Conservation (phyloP, 768 basidiomycete genomes). For the Tulasnella sp. region DNA sequence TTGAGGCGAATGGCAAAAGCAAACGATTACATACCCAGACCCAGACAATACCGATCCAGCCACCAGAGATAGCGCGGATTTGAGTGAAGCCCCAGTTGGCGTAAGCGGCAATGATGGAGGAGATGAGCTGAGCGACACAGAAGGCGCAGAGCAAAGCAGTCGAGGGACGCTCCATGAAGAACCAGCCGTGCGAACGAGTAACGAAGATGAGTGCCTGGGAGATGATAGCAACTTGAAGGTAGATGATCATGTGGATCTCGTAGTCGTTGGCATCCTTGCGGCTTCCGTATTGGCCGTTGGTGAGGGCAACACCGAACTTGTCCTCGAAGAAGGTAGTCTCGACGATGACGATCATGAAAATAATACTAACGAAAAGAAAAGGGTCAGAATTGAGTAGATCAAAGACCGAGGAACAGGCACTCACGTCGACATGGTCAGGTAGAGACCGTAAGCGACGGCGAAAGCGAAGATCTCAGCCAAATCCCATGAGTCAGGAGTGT, state of each 20-base stretch:
- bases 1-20: background rate
- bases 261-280: conserved; percentile 60
- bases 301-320: conserved; percentile 71
- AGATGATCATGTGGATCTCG: conserved; percentile 86
- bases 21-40: conserved; percentile 70
- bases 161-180: conserved; percentile 97
- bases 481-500: conserved; percentile 94
- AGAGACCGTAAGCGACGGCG: conserved; percentile 93
- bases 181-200: conserved; percentile 91
- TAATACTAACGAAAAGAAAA: conserved; percentile 54
- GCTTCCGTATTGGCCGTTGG: conserved; percentile 38
- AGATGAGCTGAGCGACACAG: conserved; percentile 89
- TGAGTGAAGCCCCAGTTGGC: conserved; percentile 94
- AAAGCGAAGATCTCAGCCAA: conserved; percentile 94
- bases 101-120: conserved; percentile 93
- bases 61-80: conserved; percentile 78
- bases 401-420: conserved; percentile 41
- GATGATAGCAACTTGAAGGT: conserved; percentile 98
- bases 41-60: conserved; percentile 98
- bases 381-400: conserved; percentile 32
- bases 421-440: conserved; percentile 89
- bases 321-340: conserved; percentile 88
- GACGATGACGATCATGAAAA: conserved; percentile 80
- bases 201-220: conserved; percentile 98
- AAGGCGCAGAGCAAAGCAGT: conserved; percentile 87